Evolutionary conservation across 306 rosid genomes (phyloP).

Genomic region (Notholithocarpus densiflorus): DNA sequence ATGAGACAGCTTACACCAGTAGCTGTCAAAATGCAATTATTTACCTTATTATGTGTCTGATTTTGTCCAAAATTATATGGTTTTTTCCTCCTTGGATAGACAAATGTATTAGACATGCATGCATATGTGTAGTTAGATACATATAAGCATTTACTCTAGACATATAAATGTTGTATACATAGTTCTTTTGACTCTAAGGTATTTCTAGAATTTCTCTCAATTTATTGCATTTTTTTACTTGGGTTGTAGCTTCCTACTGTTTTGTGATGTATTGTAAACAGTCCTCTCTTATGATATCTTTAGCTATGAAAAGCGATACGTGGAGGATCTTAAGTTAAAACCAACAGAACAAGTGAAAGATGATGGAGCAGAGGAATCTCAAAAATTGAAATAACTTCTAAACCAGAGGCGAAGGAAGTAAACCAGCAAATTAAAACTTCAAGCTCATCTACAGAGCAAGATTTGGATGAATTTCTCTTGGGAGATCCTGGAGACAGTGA

Average conservation of each 20-base stretch:
- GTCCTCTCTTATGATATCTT: constrained; percentile 18
- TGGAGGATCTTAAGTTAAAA: constrained; percentile 42
- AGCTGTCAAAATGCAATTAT: constrained; percentile 6
- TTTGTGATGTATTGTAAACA: constrained; percentile 7
- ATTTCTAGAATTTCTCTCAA: constrained; percentile 4
- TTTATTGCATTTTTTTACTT: background rate
- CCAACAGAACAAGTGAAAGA: constrained; percentile 35
- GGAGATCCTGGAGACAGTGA: constrained; percentile 56
- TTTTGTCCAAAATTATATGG: background rate
- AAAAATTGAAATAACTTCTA: constrained; percentile 33
- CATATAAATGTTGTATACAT: too few relatives aligned
- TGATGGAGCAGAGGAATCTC: constrained; percentile 32
- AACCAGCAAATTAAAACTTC: constrained; percentile 30
- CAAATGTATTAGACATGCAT: background rate
- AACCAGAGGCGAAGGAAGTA: constrained; percentile 35
- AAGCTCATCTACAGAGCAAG: constrained; percentile 43
- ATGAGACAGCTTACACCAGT: background rate
- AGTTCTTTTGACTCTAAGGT: background rate
- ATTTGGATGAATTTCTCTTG: constrained; percentile 64
- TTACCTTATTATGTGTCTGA: background rate
- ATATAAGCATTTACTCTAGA: background rate
- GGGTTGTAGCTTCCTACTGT: constrained; percentile 13
- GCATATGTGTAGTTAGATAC: background rate
- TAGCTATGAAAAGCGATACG: constrained; percentile 58
- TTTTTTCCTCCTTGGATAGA: too few relatives aligned